Conservation (phyloP, 768 basidiomycete genomes). For the Mycena indigotica region DNA sequence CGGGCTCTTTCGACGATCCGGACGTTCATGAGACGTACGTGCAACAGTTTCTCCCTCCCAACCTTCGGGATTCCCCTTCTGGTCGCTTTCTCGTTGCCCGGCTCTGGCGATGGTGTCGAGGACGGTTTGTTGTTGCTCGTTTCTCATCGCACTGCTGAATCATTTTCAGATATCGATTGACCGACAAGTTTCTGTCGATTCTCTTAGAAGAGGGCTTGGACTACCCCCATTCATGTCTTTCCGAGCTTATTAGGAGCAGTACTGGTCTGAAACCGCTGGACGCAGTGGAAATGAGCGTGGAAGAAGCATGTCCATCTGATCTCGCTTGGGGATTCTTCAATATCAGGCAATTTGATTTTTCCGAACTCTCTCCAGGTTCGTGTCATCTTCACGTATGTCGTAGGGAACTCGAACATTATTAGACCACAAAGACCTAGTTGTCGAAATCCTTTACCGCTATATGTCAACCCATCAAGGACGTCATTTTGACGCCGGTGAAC, state of each 20-base stretch:
- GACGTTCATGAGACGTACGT: slow-evolving; percentile 5
- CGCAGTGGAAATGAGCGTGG: background rate
- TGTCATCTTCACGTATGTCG: background rate
- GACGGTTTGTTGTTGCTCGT: slow-evolving; percentile 2
- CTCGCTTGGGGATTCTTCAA: background rate
- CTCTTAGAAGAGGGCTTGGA: background rate
- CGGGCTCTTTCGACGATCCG: slow-evolving; percentile 6
- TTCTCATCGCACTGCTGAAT: background rate
- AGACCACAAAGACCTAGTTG: background rate
- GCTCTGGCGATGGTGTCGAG: slow-evolving; percentile 19
- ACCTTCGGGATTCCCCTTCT: background rate
- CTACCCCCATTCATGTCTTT: background rate
- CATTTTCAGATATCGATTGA: slow-evolving; percentile 4
- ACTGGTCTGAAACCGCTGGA: background rate
- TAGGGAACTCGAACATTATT: background rate
- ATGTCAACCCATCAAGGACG: background rate
- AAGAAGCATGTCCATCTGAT: background rate
- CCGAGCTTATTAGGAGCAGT: background rate
- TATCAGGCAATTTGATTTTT: background rate
- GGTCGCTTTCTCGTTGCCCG: slow-evolving; percentile 2
- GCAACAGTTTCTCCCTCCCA: slow-evolving; percentile 3
- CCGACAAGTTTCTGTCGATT: background rate
- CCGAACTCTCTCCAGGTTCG: background rate
- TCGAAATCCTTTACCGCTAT: background rate
- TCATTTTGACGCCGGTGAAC: background rate